Evolutionary conservation across 306 rosid genomes (phyloP).

Genomic region (Styphnolobium japonicum): DNA sequence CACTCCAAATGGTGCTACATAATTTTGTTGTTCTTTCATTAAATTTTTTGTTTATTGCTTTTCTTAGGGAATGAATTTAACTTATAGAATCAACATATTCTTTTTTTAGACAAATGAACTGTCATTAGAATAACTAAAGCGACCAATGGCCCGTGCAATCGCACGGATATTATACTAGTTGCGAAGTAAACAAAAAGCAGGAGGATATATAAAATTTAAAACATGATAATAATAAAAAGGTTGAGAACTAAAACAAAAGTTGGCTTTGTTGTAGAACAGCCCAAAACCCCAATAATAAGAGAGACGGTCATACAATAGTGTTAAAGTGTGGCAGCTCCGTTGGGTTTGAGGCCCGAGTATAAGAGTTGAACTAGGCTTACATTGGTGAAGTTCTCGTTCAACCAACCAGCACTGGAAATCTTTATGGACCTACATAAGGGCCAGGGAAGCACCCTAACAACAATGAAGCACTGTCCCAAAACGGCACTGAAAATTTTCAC

Average conservation of each 20-base stretch:
- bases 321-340: neutral
- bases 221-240: neutral
- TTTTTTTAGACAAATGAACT: too few relatives aligned
- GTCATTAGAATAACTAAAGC: too few relatives aligned
- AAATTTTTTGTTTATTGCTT: too few relatives aligned
- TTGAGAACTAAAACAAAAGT: neutral
- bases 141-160: too few relatives aligned
- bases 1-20: too few relatives aligned
- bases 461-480: neutral
- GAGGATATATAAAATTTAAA: neutral
- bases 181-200: neutral
- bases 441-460: neutral
- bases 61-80: too few relatives aligned
- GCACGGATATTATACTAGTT: too few relatives aligned
- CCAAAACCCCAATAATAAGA: neutral
- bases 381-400: neutral
- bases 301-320: neutral
- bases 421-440: neutral
- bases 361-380: neutral
- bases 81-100: too few relatives aligned
- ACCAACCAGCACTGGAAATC: neutral
- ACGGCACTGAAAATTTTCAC: neutral
- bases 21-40: too few relatives aligned
- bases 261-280: neutral
- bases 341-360: neutral